phyloP scores from a whole-genome alignment of 106 monocot species.

The Alisma plantagoaquatica region DNA sequence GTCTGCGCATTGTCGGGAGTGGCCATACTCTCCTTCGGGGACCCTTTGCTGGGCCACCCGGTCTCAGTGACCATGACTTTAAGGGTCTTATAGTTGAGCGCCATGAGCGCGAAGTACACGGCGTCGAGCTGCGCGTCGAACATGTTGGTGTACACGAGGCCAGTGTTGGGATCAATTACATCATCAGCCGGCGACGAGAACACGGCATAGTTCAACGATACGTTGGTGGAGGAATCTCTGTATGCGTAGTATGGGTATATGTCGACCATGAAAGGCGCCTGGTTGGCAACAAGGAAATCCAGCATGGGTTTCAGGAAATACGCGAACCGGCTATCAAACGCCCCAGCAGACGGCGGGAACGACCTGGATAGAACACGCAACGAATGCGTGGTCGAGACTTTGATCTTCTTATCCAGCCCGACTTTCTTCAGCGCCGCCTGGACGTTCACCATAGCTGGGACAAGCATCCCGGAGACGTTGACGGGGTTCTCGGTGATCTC shows the following conservation, averaged over 20 bases:
- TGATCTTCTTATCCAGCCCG: slow-evolving; percentile 72
- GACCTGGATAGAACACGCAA: slow-evolving; percentile 72
- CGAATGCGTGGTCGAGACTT: slow-evolving; percentile 83
- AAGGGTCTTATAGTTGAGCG: slow-evolving; percentile 70
- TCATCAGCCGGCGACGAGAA: slow-evolving; percentile 48
- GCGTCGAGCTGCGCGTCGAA: slow-evolving; percentile 92
- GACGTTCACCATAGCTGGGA: slow-evolving; percentile 89
- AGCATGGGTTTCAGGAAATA: slow-evolving; percentile 82
- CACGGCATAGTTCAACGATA: slow-evolving; percentile 73
- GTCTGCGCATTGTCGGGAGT: slow-evolving; percentile 91
- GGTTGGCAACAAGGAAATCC: slow-evolving; percentile 77
- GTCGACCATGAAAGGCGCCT: slow-evolving; percentile 95
- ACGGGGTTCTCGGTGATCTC: slow-evolving; percentile 70
- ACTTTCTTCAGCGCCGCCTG: slow-evolving; percentile 63
- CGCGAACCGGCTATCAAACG: slow-evolving; percentile 82
- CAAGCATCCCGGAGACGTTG: slow-evolving; percentile 64
- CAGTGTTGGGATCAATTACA: slow-evolving; percentile 96
- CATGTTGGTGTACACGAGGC: slow-evolving; percentile 90
- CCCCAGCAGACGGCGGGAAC: slow-evolving; percentile 93
- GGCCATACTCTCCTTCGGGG: slow-evolving; percentile 64
- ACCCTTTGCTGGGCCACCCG: slow-evolving; percentile 92
- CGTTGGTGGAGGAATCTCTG: slow-evolving; percentile 67
- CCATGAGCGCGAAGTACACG: slow-evolving; percentile 72
- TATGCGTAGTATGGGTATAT: slow-evolving; percentile 96
- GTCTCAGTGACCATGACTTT: slow-evolving; percentile 95